Evolutionary conservation across 495 filamentous ascomycete species (phyloP), one percentile per base, ranked within the genome.

Genomic region (Friedmanniomyces endolithicus): DNA sequence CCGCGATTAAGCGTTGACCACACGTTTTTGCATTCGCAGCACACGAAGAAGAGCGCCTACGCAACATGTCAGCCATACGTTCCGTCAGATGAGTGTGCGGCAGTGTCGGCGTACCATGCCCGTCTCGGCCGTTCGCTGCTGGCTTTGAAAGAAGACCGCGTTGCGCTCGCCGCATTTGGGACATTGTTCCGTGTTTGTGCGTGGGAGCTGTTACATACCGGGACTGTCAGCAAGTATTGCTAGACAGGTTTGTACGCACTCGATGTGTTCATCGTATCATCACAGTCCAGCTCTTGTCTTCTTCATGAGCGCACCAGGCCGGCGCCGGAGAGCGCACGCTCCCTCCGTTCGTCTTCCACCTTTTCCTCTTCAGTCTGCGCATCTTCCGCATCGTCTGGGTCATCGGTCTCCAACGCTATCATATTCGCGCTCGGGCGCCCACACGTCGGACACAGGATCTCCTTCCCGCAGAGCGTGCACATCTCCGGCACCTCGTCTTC

Each of bases 11-110:
- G 54, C 29, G 59, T 60, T 44, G 48, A 55, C 61, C 86, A 94
- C 59, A 94, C 90, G 63, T 87, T 83, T 62, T 87, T 88, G 68
- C 92, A 98, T 22, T 79, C 77, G 73, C 86, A 90, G 74, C 92
- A 98, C 41, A 97, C 92, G 67, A 88, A 95, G 70, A 95, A 98
- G 12, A 98, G 79, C 89, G 90, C 95, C 90, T 97, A 58, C 39
- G 52, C 33, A 55, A 22, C 2, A 19, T 47, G 44, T 50, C 14
- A 51, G 12, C 11, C 7, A 6, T 31, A 39, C 20, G 14, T 37
- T 27, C 29, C 33, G 24, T 31, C 16, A 1, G 22, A 17, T 11
- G 20, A 40, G 16, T 43, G 6, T 46, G 27, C 27, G 22, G 53
- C 57, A 20, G n/a, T 19, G 37, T n/a, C 12, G 57, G 41, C 24